A percentile compares a stretch with the other conserved stretches of the same genome.
Conservation (phyloP, 345 rosid species). For the Lepidium africanum region DNA sequence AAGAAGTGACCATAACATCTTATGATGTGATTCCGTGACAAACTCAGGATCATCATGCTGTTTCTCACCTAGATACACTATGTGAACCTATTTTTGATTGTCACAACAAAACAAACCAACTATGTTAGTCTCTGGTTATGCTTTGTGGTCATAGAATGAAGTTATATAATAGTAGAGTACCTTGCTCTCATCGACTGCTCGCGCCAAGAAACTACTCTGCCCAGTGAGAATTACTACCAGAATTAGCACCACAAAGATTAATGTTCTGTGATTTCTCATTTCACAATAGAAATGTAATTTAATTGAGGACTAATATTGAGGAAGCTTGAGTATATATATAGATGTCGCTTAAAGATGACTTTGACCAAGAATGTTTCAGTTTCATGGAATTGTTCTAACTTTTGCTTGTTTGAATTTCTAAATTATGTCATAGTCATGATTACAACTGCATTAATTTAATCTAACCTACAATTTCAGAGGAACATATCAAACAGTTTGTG, state of each 20-base stretch:
- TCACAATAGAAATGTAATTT: background rate
- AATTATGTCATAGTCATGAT: background rate
- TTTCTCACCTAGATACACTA: conserved; percentile 34
- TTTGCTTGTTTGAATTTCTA: background rate
- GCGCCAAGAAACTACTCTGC: background rate
- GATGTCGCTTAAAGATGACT: background rate
- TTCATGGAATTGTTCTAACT: background rate
- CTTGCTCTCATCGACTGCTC: background rate
- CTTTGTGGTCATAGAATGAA: background rate
- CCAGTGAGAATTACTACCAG: background rate
- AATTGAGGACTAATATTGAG: background rate
- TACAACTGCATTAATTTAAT: background rate
- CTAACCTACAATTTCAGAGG: background rate
- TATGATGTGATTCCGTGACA: conserved; percentile 26
- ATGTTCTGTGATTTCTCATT: background rate
- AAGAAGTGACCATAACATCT: conserved; percentile 25
- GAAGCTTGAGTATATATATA: background rate
- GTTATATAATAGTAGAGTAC: background rate
- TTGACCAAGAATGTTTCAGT: background rate
- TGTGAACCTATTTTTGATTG: conserved; percentile 21
- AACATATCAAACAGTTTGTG: background rate
- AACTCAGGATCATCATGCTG: conserved; percentile 27
- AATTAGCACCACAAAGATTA: background rate
- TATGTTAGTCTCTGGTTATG: background rate
- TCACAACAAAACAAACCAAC: background rate